phyloP scores from a whole-genome alignment of 495 filamentous ascomycete species.

The Glarea lozoyensis region DNA sequence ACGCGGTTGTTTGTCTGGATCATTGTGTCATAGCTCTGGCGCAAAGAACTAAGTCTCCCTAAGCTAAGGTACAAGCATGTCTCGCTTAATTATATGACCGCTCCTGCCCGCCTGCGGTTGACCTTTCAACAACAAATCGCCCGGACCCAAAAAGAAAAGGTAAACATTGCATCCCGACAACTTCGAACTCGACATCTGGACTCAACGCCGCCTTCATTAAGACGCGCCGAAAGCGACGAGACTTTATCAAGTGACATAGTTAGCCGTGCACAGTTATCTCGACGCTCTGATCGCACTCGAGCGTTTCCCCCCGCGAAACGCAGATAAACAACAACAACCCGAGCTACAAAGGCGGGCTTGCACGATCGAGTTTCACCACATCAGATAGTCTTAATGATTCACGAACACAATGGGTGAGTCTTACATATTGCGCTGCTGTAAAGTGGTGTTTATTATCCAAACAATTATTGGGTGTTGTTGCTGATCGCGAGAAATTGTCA shows the following conservation, averaged over 20 bases:
- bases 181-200: background rate
- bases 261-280: conserved; percentile 2
- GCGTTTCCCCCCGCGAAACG: background rate
- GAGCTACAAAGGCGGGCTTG: no score
- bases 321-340: conserved; percentile 16
- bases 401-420: conserved; percentile 15
- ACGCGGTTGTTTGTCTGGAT: no score
- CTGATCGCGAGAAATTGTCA: conserved; percentile 6
- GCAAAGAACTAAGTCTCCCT: no score
- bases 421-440: background rate
- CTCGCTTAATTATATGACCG: no score
- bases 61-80: no score
- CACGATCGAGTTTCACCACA: no score
- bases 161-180: conserved; percentile 5
- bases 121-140: background rate
- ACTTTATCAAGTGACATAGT: conserved; percentile 8
- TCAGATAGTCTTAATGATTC: conserved; percentile 2
- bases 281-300: background rate
- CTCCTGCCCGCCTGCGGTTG: background rate
- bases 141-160: no score
- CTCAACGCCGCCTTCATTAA: background rate
- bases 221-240: background rate
- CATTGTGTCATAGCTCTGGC: no score
- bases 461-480: background rate
- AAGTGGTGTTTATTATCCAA: background rate